Conservation (phyloP, 2,329 filamentous ascomycete species). For the Fusarium transvaalense region DNA sequence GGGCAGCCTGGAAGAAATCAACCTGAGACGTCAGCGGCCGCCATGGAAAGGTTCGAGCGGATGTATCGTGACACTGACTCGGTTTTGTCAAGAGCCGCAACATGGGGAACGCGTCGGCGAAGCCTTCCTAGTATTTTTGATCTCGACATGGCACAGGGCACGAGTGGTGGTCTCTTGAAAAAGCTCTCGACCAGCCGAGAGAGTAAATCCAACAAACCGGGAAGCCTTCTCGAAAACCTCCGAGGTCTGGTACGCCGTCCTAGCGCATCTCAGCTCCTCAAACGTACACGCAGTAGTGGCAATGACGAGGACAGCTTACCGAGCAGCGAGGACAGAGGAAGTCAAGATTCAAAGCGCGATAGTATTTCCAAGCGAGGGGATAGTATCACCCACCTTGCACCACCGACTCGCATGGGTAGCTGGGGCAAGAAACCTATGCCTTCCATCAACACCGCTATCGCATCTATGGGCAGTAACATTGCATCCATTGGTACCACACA, state of each 20-base stretch:
- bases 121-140: slow-evolving; percentile 72
- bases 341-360: slow-evolving; percentile 49
- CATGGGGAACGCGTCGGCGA: slow-evolving; percentile 76
- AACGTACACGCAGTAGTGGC: slow-evolving; percentile 60
- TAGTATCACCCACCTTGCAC: slow-evolving; percentile 61
- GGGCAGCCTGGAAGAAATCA: slow-evolving; percentile 55
- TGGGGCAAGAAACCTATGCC: slow-evolving; percentile 66
- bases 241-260: slow-evolving; percentile 64
- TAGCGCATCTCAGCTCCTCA: slow-evolving; percentile 59
- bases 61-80: slow-evolving; percentile 69
- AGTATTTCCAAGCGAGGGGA: slow-evolving; percentile 58
- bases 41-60: slow-evolving; percentile 65
- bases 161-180: slow-evolving; percentile 72
- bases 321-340: slow-evolving; percentile 41
- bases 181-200: slow-evolving; percentile 68
- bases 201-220: slow-evolving; percentile 61
- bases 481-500: slow-evolving; percentile 69
- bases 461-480: slow-evolving; percentile 66
- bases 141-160: slow-evolving; percentile 65
- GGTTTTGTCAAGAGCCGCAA: slow-evolving; percentile 72
- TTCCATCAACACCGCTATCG: slow-evolving; percentile 70
- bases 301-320: slow-evolving; percentile 50
- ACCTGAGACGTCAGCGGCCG: slow-evolving; percentile 64
- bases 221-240: slow-evolving; percentile 62
- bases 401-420: slow-evolving; percentile 61